A percentile compares a stretch with the other conserved stretches of the same genome.
Conservation (phyloP, 495 filamentous ascomycete species). For the Penicillium robsamsonii region DNA sequence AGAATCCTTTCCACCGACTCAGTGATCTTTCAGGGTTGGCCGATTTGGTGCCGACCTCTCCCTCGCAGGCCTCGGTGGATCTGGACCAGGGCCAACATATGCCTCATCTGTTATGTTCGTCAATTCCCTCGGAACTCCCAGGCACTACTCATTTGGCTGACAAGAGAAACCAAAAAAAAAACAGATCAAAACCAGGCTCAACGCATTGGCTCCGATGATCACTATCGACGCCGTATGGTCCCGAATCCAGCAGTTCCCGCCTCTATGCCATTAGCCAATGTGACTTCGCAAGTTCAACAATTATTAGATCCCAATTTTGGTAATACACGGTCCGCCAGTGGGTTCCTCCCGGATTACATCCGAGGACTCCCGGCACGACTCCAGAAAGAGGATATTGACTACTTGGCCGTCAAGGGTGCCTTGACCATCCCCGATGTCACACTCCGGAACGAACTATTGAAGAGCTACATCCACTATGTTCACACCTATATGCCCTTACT, state of each 20-base stretch:
- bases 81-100: constrained; percentile 48
- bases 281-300: constrained; percentile 41
- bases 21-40: constrained; percentile 30
- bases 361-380: constrained; percentile 68
- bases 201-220: constrained; percentile 35
- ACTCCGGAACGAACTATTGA: constrained; percentile 70
- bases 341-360: constrained; percentile 65
- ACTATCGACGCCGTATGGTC: constrained; percentile 36
- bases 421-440: constrained; percentile 63
- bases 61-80: constrained; percentile 43
- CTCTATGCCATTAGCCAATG: constrained; percentile 38
- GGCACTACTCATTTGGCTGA: background rate
- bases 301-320: constrained; percentile 40
- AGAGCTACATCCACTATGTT: constrained; percentile 76
- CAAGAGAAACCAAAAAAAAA: constrained; percentile 30
- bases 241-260: constrained; percentile 39
- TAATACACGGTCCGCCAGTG: constrained; percentile 26
- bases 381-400: constrained; percentile 69
- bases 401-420: constrained; percentile 72
- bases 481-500: constrained; percentile 88
- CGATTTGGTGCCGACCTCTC: constrained; percentile 38
- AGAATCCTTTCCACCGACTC: constrained; percentile 32
- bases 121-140: background rate
- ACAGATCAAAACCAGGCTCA: constrained; percentile 42
- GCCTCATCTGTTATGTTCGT: constrained; percentile 50